Percentiles rank a stretch among this genome's conserved stretches.
Conservation (phyloP, 768 basidiomycete genomes). For the Boletus sensibilis region DNA sequence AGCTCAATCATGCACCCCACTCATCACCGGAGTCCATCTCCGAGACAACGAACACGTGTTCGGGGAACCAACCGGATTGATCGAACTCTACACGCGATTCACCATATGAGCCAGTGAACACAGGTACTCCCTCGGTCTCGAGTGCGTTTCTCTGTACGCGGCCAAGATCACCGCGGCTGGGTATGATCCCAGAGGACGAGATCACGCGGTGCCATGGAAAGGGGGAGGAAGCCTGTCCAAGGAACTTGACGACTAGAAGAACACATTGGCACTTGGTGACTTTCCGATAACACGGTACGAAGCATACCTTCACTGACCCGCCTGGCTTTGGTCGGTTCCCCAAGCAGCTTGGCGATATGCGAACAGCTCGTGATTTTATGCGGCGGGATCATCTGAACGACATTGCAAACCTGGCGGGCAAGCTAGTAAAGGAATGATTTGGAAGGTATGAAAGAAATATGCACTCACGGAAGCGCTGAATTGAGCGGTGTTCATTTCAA, state of each 20-base stretch:
- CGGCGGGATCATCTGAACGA: constrained; percentile 64
- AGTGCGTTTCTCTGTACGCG: constrained; percentile 68
- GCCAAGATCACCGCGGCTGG: constrained; percentile 69
- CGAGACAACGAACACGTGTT: constrained; percentile 6
- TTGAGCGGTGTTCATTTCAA: constrained; percentile 15
- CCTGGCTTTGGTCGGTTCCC: constrained; percentile 71
- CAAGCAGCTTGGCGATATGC: constrained; percentile 75
- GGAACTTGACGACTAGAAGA: constrained; percentile 63
- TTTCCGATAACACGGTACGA: not conserved
- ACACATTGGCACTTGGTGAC: not conserved
- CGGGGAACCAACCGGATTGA: constrained; percentile 66
- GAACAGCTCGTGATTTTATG: constrained; percentile 70
- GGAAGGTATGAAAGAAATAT: not conserved
- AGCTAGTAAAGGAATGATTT: not conserved
- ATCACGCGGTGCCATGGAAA: constrained; percentile 82
- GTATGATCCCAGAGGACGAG: constrained; percentile 63
- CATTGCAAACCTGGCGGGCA: constrained; percentile 57
- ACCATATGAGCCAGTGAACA: constrained; percentile 49
- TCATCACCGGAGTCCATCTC: constrained; percentile 17
- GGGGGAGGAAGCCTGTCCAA: constrained; percentile 56
- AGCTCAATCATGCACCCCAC: constrained; percentile 20
- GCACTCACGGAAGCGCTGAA: constrained; percentile 21
- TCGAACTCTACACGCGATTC: constrained; percentile 55
- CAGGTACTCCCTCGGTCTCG: constrained; percentile 73
- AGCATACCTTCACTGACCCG: constrained; percentile 75